A percentile compares a stretch with the other conserved stretches of the same genome.
Conservation (phyloP, 2,329 filamentous ascomycete species). For the Phaeosphaeria sp. region DNA sequence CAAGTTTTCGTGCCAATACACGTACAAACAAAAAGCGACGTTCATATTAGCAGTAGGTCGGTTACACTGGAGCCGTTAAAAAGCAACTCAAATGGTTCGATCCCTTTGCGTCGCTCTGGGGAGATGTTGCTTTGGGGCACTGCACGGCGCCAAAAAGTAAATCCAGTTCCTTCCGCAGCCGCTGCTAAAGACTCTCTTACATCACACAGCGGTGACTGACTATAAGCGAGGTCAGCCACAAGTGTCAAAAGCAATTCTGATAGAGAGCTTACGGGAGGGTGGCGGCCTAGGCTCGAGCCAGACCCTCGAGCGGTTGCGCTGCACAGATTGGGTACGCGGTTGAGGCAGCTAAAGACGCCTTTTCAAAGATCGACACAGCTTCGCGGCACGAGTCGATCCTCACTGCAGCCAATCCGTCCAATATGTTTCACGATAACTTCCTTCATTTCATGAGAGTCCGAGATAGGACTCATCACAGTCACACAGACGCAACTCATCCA, state of each 20-base stretch:
- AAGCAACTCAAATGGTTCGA: constrained; percentile 17
- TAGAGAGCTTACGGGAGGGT: constrained; percentile 6
- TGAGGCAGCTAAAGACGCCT: neutral
- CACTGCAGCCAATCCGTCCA: constrained; percentile 3
- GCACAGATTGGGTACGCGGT: neutral
- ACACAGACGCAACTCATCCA: constrained; percentile 9
- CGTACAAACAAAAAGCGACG: constrained; percentile 9
- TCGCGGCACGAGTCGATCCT: constrained; percentile 11
- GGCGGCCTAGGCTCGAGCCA: neutral
- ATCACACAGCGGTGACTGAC: constrained; percentile 9
- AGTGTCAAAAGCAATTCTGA: constrained; percentile 14
- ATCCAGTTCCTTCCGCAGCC: constrained; percentile 9
- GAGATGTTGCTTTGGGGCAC: constrained; percentile 4
- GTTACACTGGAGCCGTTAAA: constrained; percentile 15
- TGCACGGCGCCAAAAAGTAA: constrained; percentile 10
- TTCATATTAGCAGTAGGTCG: constrained; percentile 14
- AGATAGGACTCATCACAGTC: neutral
- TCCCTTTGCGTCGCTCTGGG: neutral
- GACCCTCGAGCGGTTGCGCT: constrained; percentile 3
- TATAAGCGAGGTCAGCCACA: constrained; percentile 23
- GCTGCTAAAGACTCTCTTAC: constrained; percentile 9
- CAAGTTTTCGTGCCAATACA: constrained; percentile 6
- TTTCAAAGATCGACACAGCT: neutral
- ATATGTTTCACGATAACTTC: constrained; percentile 19
- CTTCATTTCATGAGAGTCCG: constrained; percentile 19